Conservation (phyloP, 2,329 filamentous ascomycete genomes). For the Intubia oerlemansii region DNA sequence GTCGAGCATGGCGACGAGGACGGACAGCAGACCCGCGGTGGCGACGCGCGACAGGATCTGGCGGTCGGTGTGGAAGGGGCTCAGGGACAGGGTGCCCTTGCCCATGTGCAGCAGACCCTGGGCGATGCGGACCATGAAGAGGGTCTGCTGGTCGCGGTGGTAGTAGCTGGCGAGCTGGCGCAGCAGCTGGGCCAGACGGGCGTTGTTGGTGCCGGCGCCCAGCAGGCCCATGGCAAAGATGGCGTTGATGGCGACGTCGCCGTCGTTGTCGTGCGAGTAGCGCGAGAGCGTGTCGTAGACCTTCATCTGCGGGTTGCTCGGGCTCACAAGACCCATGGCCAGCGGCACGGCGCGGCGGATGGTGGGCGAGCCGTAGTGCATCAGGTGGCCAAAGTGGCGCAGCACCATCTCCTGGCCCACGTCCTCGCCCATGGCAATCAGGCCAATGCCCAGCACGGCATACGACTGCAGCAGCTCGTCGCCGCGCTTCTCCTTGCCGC, state of each 20-base stretch:
- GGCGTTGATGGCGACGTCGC: conserved; percentile 92
- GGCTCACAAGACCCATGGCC: conserved; percentile 89
- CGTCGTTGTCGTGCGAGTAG: conserved; percentile 97
- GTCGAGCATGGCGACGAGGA: conserved; percentile 85
- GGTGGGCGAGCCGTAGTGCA: conserved; percentile 97
- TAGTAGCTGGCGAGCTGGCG: conserved; percentile 95
- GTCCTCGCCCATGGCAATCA: conserved; percentile 96
- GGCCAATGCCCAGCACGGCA: conserved; percentile 77
- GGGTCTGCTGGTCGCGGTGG: conserved; percentile 81
- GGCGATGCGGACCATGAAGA: conserved; percentile 98
- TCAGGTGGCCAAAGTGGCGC: conserved; percentile 89
- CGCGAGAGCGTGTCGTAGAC: conserved; percentile 94
- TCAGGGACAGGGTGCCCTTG: conserved; percentile 89
- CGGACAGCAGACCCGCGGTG: conserved; percentile 70
- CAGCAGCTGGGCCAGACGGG: conserved; percentile 79
- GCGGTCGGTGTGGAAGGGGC: conserved; percentile 97
- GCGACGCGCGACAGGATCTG: conserved; percentile 86
- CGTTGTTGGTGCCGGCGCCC: conserved; percentile 95
- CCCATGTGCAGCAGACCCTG: conserved; percentile 97
- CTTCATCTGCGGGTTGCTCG: conserved; percentile 99
- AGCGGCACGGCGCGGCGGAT: conserved; percentile 91
- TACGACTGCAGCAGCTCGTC: conserved; percentile 93
- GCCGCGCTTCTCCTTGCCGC: conserved; percentile 82
- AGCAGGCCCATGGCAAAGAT: conserved; percentile 98
- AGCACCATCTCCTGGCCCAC: conserved; percentile 98